A percentile compares a stretch with the other conserved stretches of the same genome.
phyloP scores from a whole-genome alignment of 257 asterid species.

The Solanum habrochaites region DNA sequence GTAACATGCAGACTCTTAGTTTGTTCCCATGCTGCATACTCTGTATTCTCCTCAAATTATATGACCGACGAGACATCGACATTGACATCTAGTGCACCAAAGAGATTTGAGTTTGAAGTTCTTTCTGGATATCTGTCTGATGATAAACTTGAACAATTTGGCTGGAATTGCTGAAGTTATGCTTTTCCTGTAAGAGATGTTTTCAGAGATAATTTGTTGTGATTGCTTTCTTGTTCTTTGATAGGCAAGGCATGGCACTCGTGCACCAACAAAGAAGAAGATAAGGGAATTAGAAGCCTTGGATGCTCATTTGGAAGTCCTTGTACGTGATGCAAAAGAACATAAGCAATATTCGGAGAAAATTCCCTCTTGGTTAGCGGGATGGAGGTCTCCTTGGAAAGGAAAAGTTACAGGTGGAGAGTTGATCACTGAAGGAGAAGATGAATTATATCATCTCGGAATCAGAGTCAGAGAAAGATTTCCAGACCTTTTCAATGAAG shows the following conservation, averaged over 20 bases:
- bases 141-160: neutral
- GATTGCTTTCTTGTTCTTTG: neutral
- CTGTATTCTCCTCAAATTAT: neutral
- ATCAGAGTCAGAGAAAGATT: slow-evolving; percentile 59
- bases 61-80: neutral
- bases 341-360: slow-evolving; percentile 30
- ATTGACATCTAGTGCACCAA: neutral
- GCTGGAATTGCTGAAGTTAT: neutral
- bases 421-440: slow-evolving; percentile 75
- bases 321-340: slow-evolving; percentile 39
- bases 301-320: slow-evolving; percentile 45
- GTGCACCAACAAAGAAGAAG: slow-evolving; percentile 94
- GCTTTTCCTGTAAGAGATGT: neutral
- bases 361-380: slow-evolving; percentile 67
- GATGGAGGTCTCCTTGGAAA: slow-evolving; percentile 89
- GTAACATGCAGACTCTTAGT: neutral
- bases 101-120: neutral
- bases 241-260: slow-evolving; percentile 96
- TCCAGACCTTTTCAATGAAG: slow-evolving; percentile 61
- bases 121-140: neutral
- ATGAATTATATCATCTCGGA: slow-evolving; percentile 74
- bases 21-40: neutral
- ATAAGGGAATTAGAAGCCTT: slow-evolving; percentile 57
- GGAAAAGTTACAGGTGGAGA: slow-evolving; percentile 87
- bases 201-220: neutral